A percentile compares a stretch with the other conserved stretches of the same genome.
Conservation (phyloP, 1,284 basidiomycete genomes). For the Exsudoporus floridanus region DNA sequence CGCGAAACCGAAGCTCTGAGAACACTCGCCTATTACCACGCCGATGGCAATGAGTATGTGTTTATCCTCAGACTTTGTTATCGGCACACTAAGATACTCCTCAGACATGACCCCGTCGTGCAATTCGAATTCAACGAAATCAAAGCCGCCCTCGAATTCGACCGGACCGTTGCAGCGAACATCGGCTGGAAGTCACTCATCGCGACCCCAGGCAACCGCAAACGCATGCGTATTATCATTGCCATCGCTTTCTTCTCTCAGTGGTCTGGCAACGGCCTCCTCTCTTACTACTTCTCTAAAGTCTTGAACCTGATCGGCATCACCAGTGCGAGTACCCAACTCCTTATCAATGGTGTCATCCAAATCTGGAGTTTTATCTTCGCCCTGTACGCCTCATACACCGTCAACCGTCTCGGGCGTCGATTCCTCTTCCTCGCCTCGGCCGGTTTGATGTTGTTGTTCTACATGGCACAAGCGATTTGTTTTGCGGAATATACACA, state of each 20-base stretch:
- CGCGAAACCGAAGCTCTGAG: constrained; percentile 59
- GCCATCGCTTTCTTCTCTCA: constrained; percentile 72
- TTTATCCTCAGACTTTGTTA: constrained; percentile 23
- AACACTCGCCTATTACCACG: constrained; percentile 74
- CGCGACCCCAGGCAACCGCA: constrained; percentile 63
- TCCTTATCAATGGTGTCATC: constrained; percentile 70
- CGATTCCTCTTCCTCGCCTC: constrained; percentile 65
- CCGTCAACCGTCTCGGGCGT: constrained; percentile 61
- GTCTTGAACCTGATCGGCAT: constrained; percentile 74
- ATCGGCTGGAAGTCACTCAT: constrained; percentile 64
- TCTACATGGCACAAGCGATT: constrained; percentile 71
- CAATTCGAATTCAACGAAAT: constrained; percentile 78
- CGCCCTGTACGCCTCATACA: constrained; percentile 57
- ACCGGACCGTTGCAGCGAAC: constrained; percentile 53
- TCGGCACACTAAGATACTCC: constrained; percentile 47
- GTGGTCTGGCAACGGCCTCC: constrained; percentile 76
- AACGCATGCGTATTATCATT: constrained; percentile 67
- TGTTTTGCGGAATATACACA: constrained; percentile 64
- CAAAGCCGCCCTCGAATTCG: constrained; percentile 69
- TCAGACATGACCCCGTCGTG: constrained; percentile 69
- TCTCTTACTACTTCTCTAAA: constrained; percentile 74
- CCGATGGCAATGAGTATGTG: constrained; percentile 60
- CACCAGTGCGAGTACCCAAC: constrained; percentile 55
- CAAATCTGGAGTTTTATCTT: constrained; percentile 73
- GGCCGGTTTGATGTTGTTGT: constrained; percentile 63